Evolutionary conservation across 495 filamentous ascomycete species (phyloP), one percentile per base, ranked within the genome.

Genomic region (Penicillium ucsense): DNA sequence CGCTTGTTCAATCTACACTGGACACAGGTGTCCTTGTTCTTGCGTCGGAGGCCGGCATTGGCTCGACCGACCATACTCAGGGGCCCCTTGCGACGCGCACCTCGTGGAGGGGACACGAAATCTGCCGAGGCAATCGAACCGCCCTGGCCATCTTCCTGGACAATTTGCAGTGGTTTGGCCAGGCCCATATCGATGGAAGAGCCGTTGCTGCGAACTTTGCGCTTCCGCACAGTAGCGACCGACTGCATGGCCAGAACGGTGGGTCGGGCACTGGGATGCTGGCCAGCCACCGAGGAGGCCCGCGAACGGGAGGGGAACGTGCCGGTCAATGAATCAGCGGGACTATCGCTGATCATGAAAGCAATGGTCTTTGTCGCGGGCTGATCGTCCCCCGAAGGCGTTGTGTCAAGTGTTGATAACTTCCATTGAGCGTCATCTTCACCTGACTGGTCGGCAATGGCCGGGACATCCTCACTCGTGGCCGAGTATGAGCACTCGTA

Each of bases 1-100:
- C 70, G 68, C 57, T 73, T 73, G 52, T 73, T 73, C 53, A 73
- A 42, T 30, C 70, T 64, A 39, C 70, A 73, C 41, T 73, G 70
- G 5, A 73, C 70, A 58, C 70, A 73, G 28, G 70, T 73, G 43
- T 73, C 70, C 52, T 72, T 73, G 47, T 73, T 73, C 59, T 73
- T 73, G 29, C 70, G 60, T 38, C 70, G 63, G 54, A 72, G 40
- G 11, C 70, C 70, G 27, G 70, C 70, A 42, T 73, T 73, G 33
- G 70, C 70, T 39, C 70, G 51, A 12, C 70, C 70, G 27, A 65
- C 66, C 64, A 69, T 70, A 11, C 57, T 62, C 54, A 73, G 51
- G 4, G 70, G 70, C 9, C 70, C 70, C 57, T 73, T 73, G 35
- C 70, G 67, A 50, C 70, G 70, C 43, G 70, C 70, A 1, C 70